phyloP scores from a whole-genome alignment of 495 filamentous ascomycete genomes.

The Penicillium canariense region DNA sequence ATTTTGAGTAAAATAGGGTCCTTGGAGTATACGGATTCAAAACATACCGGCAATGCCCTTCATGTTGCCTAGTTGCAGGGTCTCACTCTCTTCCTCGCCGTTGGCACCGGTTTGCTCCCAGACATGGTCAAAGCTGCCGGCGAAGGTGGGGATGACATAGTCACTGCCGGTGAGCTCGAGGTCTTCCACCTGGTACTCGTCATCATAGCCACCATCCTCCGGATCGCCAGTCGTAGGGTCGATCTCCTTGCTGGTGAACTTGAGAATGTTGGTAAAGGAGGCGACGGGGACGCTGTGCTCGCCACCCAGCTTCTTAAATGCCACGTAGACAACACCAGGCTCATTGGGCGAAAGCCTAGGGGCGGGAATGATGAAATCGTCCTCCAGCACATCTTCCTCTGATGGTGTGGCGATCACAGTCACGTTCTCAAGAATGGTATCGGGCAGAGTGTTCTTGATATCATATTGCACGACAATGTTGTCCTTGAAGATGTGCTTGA shows the following conservation, averaged over 20 bases:
- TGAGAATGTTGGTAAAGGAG: conserved; percentile 88
- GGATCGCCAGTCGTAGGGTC: conserved; percentile 92
- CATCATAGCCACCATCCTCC: conserved; percentile 89
- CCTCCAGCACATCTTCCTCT: conserved; percentile 73
- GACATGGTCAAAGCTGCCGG: conserved; percentile 92
- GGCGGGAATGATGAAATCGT: conserved; percentile 91
- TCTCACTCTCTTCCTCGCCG: conserved; percentile 88
- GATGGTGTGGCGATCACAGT: conserved; percentile 82
- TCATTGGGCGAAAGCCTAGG: conserved; percentile 76
- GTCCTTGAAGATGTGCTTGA: conserved; percentile 98
- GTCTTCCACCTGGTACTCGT: conserved; percentile 96
- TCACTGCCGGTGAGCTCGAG: conserved; percentile 89
- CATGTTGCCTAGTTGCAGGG: conserved; percentile 80
- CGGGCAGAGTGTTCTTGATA: conserved; percentile 94
- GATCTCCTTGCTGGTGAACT: conserved; percentile 97
- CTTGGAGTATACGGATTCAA: background rate
- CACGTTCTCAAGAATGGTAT: conserved; percentile 86
- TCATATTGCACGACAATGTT: conserved; percentile 96
- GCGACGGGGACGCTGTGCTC: conserved; percentile 66
- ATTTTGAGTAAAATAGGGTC: background rate
- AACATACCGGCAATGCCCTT: conserved; percentile 89
- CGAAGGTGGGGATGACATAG: conserved; percentile 89
- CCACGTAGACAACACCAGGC: conserved; percentile 90
- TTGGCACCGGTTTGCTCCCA: conserved; percentile 91
- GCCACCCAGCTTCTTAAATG: conserved; percentile 79